These are phyloP conservation scores for Backusella mclennaniae DNA, from an alignment of 192 early-diverging fungal species.

Conservation along the genomic window DNA sequence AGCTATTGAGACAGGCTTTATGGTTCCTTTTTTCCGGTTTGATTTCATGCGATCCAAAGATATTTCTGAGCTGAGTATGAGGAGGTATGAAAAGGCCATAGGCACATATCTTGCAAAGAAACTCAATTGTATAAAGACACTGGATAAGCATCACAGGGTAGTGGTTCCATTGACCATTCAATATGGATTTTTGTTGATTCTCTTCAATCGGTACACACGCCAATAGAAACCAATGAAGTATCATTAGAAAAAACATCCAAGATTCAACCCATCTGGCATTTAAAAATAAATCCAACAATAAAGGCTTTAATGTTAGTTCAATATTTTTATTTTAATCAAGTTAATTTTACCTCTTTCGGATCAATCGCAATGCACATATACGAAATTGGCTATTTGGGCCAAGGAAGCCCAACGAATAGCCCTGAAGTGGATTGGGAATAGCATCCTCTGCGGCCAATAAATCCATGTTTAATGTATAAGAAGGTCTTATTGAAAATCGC, in stretches of 20 bases:
- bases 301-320: neutral
- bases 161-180: constrained; percentile 42
- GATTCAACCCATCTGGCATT: constrained; percentile 31
- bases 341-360: constrained; percentile 39
- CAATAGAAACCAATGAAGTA: constrained; percentile 46
- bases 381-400: constrained; percentile 32
- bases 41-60: neutral
- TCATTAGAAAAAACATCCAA: constrained; percentile 39
- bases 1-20: constrained; percentile 40
- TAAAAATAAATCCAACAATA: neutral
- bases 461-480: neutral
- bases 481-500: neutral
- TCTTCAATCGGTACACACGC: constrained; percentile 36
- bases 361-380: constrained; percentile 30
- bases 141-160: constrained; percentile 42
- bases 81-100: constrained; percentile 39
- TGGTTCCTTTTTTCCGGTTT: constrained; percentile 15
- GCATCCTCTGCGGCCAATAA: neutral
- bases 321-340: neutral
- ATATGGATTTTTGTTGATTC: constrained; percentile 32
- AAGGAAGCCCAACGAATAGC: constrained; percentile 38
- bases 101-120: constrained; percentile 37
- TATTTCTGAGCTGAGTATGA: neutral
- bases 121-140: constrained; percentile 42
- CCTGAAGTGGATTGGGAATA: constrained; percentile 25